Evolutionary conservation across 2,329 filamentous ascomycete genomes (phyloP), one percentile per base, ranked within the genome.

Genomic region (Fusarium sp.): DNA sequence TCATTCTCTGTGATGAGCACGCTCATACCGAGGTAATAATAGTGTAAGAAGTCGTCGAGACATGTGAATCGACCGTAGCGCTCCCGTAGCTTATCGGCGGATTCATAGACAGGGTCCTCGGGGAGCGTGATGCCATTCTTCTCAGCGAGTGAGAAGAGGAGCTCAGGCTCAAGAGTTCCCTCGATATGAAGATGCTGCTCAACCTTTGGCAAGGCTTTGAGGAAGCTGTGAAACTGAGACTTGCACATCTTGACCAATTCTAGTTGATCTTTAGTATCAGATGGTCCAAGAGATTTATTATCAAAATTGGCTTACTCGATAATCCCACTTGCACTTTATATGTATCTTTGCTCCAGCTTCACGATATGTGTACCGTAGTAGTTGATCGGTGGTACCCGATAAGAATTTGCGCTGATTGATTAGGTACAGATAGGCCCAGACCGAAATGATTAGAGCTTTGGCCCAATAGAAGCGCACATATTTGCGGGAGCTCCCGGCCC

Each of bases 121-220:
- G 88, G 88, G 5, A 94, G 83, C 4, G 81, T 38, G 70, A 94
- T 86, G 54, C 81, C 81, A 82, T 95, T 93, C 73, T 86, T 86
- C 34, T 80, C 75, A 7, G 92, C 89, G 7, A 95, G 86, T 28
- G 82, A 74, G 80, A 94, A 94, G 64, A 94, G 86, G 38, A 93
- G 82, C 55, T 83, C 80, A 2, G 91, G 90, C 39, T 89, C 88
- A 36, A 95, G 83, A 14, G 90, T 89, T 55, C 92, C 92, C 78
- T 94, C 91, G 32, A 95, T 83, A 75, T 95, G 92, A 53, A 94
- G 86, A 78, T 94, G 92, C 74, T 94, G 91, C 77, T 95, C 92
- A 79, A 89, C 92, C 82, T 94, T 94, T 66, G 91, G 91, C 28
- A 94, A 85, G 30, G 84, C 83, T 50, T 80, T 78, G 36, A 94